Evolutionary conservation across 2,329 filamentous ascomycete species (phyloP).

Genomic region (Alternaria brassicicola): DNA sequence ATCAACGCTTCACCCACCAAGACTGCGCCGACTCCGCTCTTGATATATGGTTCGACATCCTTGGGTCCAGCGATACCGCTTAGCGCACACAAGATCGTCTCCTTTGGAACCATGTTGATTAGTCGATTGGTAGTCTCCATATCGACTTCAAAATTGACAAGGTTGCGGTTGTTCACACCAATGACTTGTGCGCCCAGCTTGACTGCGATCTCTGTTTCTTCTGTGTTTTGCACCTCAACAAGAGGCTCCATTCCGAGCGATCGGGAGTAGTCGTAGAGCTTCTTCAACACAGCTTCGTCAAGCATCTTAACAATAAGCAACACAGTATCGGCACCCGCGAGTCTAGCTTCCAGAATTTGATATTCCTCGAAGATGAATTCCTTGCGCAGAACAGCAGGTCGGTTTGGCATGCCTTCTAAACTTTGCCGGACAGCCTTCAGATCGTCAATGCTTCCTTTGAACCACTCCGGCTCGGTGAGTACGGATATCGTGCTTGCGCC

Average conservation of each 20-base stretch:
- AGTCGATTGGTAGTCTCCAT: slow-evolving; percentile 88
- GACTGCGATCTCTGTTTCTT: slow-evolving; percentile 90
- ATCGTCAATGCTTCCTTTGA: slow-evolving; percentile 97
- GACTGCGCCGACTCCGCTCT: slow-evolving; percentile 88
- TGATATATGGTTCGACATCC: slow-evolving; percentile 86
- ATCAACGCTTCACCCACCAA: slow-evolving; percentile 96
- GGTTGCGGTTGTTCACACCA: slow-evolving; percentile 95
- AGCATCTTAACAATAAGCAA: slow-evolving; percentile 99
- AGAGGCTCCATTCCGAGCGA: slow-evolving; percentile 96
- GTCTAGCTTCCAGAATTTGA: slow-evolving; percentile 90
- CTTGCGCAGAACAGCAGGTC: slow-evolving; percentile 90
- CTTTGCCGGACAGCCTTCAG: slow-evolving; percentile 84
- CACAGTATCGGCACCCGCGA: slow-evolving; percentile 93
- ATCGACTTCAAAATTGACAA: slow-evolving; percentile 96
- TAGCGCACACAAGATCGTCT: slow-evolving; percentile 88
- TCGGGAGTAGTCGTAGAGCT: slow-evolving; percentile 85
- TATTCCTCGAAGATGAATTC: slow-evolving; percentile 99
- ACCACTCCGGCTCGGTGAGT: slow-evolving; percentile 98
- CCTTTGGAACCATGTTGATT: slow-evolving; percentile 82
- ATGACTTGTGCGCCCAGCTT: slow-evolving; percentile 88
- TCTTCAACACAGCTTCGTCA: slow-evolving; percentile 71
- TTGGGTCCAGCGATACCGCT: slow-evolving; percentile 90
- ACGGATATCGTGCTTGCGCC: slow-evolving; percentile 98
- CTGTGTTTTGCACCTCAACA: slow-evolving; percentile 92
- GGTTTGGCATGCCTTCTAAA: slow-evolving; percentile 87